A percentile compares a stretch with the other conserved stretches of the same genome.
Conservation (phyloP, 768 basidiomycete genomes). For the Mycena pura region DNA sequence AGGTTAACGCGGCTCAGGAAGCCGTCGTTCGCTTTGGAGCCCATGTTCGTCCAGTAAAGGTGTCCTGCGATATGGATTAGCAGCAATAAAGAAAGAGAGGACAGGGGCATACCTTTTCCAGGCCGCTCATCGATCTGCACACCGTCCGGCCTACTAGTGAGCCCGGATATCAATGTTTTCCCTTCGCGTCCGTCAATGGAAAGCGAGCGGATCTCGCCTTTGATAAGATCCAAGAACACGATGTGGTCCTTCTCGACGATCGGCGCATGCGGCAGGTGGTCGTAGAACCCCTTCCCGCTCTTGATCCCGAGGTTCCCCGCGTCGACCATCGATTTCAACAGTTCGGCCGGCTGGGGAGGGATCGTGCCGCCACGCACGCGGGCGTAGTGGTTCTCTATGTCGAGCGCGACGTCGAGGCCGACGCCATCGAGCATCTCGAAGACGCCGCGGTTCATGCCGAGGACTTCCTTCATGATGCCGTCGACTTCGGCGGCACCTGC, state of each 20-base stretch:
- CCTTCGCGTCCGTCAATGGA: conserved; percentile 17
- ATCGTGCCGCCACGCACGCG: conserved; percentile 6
- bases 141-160: conserved; percentile 17
- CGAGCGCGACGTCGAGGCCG: conserved; percentile 23
- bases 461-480: conserved; percentile 23
- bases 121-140: conserved; percentile 25
- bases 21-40: conserved; percentile 16
- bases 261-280: conserved; percentile 11
- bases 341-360: conserved; percentile 17
- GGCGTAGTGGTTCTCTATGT: conserved; percentile 21
- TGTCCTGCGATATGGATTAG: conserved; percentile 4
- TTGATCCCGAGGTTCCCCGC: conserved; percentile 20
- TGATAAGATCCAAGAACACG: conserved; percentile 21
- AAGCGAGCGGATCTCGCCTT: conserved; percentile 21
- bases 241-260: conserved; percentile 22
- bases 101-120: conserved; percentile 23
- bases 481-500: conserved; percentile 9
- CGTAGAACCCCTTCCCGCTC: conserved; percentile 21
- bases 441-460: conserved; percentile 19
- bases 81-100: neutral
- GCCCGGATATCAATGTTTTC: conserved; percentile 11
- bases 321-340: conserved; percentile 13
- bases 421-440: conserved; percentile 24
- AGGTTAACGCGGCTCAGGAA: conserved; percentile 22
- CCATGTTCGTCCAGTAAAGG: conserved; percentile 28